Conservation (phyloP, 225 moss, liverwort and hornwort genomes). For the Physcomitrellopsis africana region DNA sequence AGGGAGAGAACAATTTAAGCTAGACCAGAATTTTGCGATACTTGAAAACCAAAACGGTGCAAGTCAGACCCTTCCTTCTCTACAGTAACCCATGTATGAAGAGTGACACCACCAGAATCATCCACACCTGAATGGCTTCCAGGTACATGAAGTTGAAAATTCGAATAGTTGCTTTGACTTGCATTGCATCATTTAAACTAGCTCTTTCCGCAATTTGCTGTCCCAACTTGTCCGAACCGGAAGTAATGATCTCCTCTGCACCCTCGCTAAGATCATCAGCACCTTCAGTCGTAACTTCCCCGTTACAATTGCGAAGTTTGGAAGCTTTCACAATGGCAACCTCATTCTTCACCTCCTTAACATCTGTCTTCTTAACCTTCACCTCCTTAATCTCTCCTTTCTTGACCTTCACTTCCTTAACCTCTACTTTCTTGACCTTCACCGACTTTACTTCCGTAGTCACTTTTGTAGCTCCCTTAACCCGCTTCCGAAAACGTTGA, state of each 20-base stretch:
- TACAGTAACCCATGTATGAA: not conserved
- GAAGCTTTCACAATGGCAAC: not conserved
- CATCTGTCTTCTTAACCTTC: constrained; percentile 25
- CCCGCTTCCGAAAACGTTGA: constrained; percentile 44
- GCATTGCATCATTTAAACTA: constrained; percentile 35
- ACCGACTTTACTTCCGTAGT: constrained; percentile 34
- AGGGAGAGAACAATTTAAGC: not conserved
- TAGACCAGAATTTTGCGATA: not conserved
- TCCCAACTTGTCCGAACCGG: constrained; percentile 31
- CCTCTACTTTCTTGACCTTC: constrained; percentile 36
- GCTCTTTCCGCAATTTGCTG: constrained; percentile 49
- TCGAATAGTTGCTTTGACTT: constrained; percentile 63
- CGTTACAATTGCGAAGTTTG: not conserved
- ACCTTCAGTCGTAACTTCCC: constrained; percentile 32
- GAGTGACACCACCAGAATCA: not conserved
- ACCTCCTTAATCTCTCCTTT: constrained; percentile 2
- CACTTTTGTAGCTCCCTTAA: constrained; percentile 41
- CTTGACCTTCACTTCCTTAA: constrained; percentile 34
- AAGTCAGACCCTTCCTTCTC: not conserved
- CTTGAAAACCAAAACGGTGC: not conserved
- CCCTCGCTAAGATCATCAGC: constrained; percentile 42
- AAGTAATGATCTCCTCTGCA: constrained; percentile 24
- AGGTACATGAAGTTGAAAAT: constrained; percentile 65
- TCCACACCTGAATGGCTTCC: constrained; percentile 54
- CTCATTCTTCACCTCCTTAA: not conserved